phyloP scores from a whole-genome alignment of 352 stramenopile genomes.

The Phytopythium litorale region DNA sequence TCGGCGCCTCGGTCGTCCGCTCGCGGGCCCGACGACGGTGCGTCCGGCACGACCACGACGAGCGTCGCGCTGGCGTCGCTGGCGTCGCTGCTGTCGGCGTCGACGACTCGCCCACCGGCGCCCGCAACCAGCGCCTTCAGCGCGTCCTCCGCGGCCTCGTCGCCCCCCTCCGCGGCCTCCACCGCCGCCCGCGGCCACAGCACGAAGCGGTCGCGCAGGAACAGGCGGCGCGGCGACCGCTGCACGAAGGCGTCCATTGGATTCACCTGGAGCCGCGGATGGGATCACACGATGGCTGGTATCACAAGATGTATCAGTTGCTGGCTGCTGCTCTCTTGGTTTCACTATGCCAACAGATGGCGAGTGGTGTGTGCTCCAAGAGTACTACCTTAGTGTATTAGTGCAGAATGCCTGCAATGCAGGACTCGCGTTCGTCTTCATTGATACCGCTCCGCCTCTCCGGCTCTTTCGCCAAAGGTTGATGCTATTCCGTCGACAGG shows the following conservation, averaged over 20 bases:
- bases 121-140: slow-evolving; percentile 13
- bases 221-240: slow-evolving; percentile 32
- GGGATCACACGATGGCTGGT: not conserved
- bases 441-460: too few species aligned
- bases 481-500: too few species aligned
- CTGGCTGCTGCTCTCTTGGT: not conserved
- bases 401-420: not conserved
- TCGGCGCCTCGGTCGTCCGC: not conserved
- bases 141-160: not conserved
- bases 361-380: too few species aligned
- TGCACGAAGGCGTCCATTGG: slow-evolving; percentile 63
- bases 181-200: slow-evolving; percentile 4
- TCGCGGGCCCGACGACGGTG: not conserved
- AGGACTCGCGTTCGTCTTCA: too few species aligned
- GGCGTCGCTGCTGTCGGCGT: not conserved
- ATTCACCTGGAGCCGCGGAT: too few species aligned
- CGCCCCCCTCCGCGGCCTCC: not conserved
- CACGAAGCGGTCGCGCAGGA: slow-evolving; percentile 29
- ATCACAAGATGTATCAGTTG: not conserved
- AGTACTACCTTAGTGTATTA: too few species aligned
- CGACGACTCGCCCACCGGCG: slow-evolving; percentile 32
- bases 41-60: slow-evolving; percentile 13
- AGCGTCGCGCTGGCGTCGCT: not conserved
- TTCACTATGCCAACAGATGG: not conserved
- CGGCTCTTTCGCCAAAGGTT: too few species aligned